Base-by-base conservation (phyloP, 805 yeast species). In the Teunomyces cretensis region DNA sequence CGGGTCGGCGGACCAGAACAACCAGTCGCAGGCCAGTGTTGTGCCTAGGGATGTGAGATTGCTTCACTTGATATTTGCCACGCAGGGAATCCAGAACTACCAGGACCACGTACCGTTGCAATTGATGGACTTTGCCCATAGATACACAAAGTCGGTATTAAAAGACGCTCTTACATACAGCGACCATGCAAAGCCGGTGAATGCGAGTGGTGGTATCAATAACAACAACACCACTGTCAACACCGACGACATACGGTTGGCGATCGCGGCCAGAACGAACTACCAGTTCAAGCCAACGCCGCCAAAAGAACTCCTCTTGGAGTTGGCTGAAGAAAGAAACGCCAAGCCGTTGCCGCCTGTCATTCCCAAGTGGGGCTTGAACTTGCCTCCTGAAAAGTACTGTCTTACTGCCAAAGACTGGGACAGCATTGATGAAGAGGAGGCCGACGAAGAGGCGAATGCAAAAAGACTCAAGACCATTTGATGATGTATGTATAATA, bases 361-460 rank as follows among this genome's bases (percentile, higher is more conserved):
- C 11, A 84, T 91, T 64, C 91, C 94, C 11, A 79, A 84, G 41
- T 90, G 89, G 84, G 98, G 99, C 9, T 77, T 94, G 32, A 80
- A 97, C 52, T 73, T 95, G 41, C 99, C 99, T 2, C 98, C 99
- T 4, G 99, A 94, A 70, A 94, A 91, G 78, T 91, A 89, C 68
- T 91, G 98, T 68, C 70, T 91, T 43, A 90, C 96, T 0, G 94
- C 88, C 1, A 78, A 76, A 50, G 90, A 87, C 50, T 87, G 91
- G 84, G 84, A 80, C 44, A 53, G 48, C 42, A 50, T 58, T 48
- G 60, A 53, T 33, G 63, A 62, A 22, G 51, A 46, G 39, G 49
- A 35, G n/a, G 59, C 55, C 15, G 41, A 42, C 12, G 50, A 47
- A 6, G 22, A 19, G 22, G 22, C 22, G 6, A 19, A 19, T 6